A percentile compares a stretch with the other conserved stretches of the same genome.
Conservation (phyloP, 2,329 filamentous ascomycete species). For the Fusarium tuaranense region DNA sequence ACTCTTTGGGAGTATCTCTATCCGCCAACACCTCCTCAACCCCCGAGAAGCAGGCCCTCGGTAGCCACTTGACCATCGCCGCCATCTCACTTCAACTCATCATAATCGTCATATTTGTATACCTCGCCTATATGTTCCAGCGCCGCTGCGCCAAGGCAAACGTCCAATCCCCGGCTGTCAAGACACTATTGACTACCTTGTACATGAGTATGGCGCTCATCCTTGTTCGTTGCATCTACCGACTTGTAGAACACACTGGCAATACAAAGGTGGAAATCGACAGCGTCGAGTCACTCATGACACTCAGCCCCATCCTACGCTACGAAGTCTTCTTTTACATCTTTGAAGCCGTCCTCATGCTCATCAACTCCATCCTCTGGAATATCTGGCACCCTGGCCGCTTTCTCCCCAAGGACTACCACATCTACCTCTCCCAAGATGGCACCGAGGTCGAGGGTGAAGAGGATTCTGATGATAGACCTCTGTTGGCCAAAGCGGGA, state of each 20-base stretch:
- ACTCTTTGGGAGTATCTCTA: slow-evolving; percentile 56
- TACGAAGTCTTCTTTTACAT: slow-evolving; percentile 69
- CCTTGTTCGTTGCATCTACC: slow-evolving; percentile 64
- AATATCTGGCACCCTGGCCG: slow-evolving; percentile 62
- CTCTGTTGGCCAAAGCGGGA: not conserved
- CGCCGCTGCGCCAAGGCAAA: slow-evolving; percentile 43
- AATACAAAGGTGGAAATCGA: slow-evolving; percentile 35
- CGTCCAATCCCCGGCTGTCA: not conserved
- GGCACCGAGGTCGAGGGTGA: slow-evolving; percentile 45
- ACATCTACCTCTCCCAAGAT: slow-evolving; percentile 61
- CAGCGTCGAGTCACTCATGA: slow-evolving; percentile 32
- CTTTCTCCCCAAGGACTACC: slow-evolving; percentile 59
- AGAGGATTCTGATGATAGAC: not conserved
- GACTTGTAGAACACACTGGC: slow-evolving; percentile 58
- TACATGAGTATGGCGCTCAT: slow-evolving; percentile 63
- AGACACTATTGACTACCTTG: slow-evolving; percentile 44
- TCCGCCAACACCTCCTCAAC: slow-evolving; percentile 52
- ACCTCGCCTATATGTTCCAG: slow-evolving; percentile 60
- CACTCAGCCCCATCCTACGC: slow-evolving; percentile 55
- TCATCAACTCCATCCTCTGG: slow-evolving; percentile 60
- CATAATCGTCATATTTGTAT: slow-evolving; percentile 59
- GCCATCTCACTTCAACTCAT: slow-evolving; percentile 60
- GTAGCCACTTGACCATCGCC: slow-evolving; percentile 54
- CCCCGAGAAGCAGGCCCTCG: slow-evolving; percentile 45
- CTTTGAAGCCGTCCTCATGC: slow-evolving; percentile 65